A percentile compares a stretch with the other conserved stretches of the same genome.
Evolutionary conservation across 2,329 filamentous ascomycete species (phyloP).

Genomic region (Beauveria sp.): DNA sequence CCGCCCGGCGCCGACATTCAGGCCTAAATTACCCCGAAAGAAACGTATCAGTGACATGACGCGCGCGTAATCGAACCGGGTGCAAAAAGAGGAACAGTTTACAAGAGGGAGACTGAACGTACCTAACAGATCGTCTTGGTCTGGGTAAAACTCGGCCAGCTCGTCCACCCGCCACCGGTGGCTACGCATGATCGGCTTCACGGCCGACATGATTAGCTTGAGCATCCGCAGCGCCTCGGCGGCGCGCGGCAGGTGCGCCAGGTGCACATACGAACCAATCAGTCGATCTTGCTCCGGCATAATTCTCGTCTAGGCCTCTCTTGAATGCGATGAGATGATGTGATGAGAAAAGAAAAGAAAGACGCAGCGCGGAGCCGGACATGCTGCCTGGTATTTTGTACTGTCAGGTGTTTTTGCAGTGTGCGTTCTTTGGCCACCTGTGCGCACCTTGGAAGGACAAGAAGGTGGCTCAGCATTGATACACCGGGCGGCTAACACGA

Average conservation of each 20-base stretch:
- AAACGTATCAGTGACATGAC: too few relatives aligned
- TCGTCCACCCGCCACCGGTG: conserved; percentile 72
- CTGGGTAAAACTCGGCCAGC: conserved; percentile 79
- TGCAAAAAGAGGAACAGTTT: neutral
- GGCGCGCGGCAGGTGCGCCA: conserved; percentile 38
- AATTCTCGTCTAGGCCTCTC: neutral
- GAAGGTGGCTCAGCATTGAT: neutral
- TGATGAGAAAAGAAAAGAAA: neutral
- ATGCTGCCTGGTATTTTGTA: neutral
- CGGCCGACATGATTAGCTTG: conserved; percentile 74
- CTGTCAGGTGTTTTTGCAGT: neutral
- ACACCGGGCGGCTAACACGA: neutral
- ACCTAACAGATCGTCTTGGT: conserved; percentile 66
- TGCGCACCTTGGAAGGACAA: neutral
- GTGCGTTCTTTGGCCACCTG: neutral
- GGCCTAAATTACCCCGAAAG: conserved; percentile 33
- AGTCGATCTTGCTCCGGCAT: conserved; percentile 40
- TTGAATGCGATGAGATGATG: too few relatives aligned
- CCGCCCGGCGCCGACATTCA: conserved; percentile 71
- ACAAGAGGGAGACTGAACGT: conserved; percentile 7
- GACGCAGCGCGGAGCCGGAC: neutral
- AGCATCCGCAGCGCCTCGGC: conserved; percentile 52
- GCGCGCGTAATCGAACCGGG: too few relatives aligned
- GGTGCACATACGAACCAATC: conserved; percentile 41
- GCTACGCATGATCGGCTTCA: conserved; percentile 92